Evolutionary conservation across 1,139 yeast species (phyloP), one percentile per base, ranked within the genome.

Genomic region (Zygoascus hellenicus): DNA sequence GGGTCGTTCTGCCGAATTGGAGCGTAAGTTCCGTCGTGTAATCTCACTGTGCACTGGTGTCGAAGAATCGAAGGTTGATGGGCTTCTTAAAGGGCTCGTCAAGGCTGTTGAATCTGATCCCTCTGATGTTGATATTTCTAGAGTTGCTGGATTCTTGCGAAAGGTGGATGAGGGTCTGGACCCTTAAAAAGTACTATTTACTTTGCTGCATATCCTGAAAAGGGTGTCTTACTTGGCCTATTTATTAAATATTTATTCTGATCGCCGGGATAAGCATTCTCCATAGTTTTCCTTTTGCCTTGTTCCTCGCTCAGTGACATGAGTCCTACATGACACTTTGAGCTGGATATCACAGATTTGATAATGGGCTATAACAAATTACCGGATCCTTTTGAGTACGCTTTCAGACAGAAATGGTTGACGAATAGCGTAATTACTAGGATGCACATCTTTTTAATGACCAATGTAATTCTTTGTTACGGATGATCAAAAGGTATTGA

Each of bases 1-100:
- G 38, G 66, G 73, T 33, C 73, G 78, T 13, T 78, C 82, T 6
- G 74, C 78, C 35, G 83, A 77, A 53, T 71, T 90, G 49, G 96
- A 95, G 51, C 75, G 80, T 32, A 90, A 90, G 63, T 92, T 89
- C 68, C 81, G 94, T 59, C 77, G 86, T 58, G 96, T 92, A 17
- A 92, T 92, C 35, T 82, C 96, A 39, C 73, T 88, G 48, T 90
- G 97, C 69, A 85, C 96, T 3, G 92, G 94, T 16, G 94, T 89
- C 22, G 87, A 81, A 41, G 83, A 78, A 48, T 72, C 69, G 19
- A 83, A 83, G 56, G 96, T 90, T 37, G 98, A 92, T 63, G 78
- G 77, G 50, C 74, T 92, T 58, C 74, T 92, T 49, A 94, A 85
- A 55, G 95, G 94, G 3, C 74, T 92, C 45, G 77, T 92, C 28